These are phyloP conservation scores for Neofusicoccum laricinum DNA, from an alignment of 2,329 filamentous ascomycete species.

Conservation along the genomic window DNA sequence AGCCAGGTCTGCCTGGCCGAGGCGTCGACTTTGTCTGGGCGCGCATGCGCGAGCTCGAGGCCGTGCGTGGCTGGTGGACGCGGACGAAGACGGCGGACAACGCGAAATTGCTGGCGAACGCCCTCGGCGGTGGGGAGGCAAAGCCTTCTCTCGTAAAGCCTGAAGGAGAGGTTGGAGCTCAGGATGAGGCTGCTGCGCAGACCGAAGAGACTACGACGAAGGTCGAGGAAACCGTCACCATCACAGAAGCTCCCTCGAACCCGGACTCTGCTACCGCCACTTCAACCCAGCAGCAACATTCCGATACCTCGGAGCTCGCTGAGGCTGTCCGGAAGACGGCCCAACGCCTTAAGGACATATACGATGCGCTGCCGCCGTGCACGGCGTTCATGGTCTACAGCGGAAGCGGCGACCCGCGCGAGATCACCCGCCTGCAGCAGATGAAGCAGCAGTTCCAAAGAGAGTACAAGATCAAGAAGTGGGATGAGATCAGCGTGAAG, in stretches of 20 bases:
- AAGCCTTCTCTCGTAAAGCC: background rate
- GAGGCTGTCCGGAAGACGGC: constrained; percentile 51
- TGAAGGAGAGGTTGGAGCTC: background rate
- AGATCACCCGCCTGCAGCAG: constrained; percentile 54
- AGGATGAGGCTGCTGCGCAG: background rate
- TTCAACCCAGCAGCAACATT: too few species aligned
- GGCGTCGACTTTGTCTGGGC: constrained; percentile 64
- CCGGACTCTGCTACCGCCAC: too few species aligned
- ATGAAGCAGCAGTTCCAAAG: constrained; percentile 55
- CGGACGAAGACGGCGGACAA: constrained; percentile 43
- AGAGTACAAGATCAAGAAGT: constrained; percentile 59
- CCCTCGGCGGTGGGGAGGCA: background rate
- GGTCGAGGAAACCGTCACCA: background rate
- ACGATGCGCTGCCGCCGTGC: constrained; percentile 55
- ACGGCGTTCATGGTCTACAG: constrained; percentile 63
- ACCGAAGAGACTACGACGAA: background rate
- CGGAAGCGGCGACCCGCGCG: constrained; percentile 61
- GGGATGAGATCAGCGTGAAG: constrained; percentile 60
- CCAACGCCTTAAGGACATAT: constrained; percentile 50
- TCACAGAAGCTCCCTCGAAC: too few species aligned
- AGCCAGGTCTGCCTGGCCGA: constrained; percentile 42
- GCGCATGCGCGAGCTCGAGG: constrained; percentile 60
- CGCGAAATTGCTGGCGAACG: constrained; percentile 22
- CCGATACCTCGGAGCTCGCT: constrained; percentile 33
- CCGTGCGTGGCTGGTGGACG: constrained; percentile 59